Percentiles rank a stretch among this genome's conserved stretches.
phyloP scores from a whole-genome alignment of 805 yeast genomes.

The Pichia californica region DNA sequence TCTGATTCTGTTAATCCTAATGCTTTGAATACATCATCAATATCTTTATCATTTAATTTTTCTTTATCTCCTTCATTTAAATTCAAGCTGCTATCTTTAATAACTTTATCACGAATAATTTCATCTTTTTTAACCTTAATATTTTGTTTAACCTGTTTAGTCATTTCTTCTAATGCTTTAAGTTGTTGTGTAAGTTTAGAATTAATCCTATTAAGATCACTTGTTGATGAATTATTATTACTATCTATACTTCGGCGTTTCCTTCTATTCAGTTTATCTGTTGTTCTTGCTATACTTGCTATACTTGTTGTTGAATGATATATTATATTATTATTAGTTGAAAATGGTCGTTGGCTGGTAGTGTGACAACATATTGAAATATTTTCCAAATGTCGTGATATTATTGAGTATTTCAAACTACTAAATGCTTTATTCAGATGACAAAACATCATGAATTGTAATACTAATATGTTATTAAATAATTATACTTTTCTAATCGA shows the following conservation, averaged over 20 bases:
- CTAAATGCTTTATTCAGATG: too few species aligned
- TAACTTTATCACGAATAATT: constrained; percentile 12
- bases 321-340: too few species aligned
- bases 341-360: too few species aligned
- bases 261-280: not conserved
- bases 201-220: constrained; percentile 1
- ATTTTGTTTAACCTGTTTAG: constrained; percentile 23
- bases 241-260: not conserved
- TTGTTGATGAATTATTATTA: not conserved
- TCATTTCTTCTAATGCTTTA: constrained; percentile 24
- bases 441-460: too few species aligned
- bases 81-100: constrained; percentile 15
- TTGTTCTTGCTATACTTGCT: not conserved
- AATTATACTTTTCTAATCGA: too few species aligned
- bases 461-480: too few species aligned
- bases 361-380: too few species aligned
- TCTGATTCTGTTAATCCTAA: constrained; percentile 9
- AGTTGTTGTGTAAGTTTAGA: constrained; percentile 23
- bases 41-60: constrained; percentile 20
- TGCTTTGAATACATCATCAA: constrained; percentile 24
- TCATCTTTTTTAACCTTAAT: constrained; percentile 19
- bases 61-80: constrained; percentile 5
- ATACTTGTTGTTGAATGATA: too few species aligned
- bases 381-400: too few species aligned
- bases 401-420: too few species aligned